These are phyloP conservation scores for Ogataea philodendri DNA, from an alignment of 805 yeast species.

Conservation along the genomic window DNA sequence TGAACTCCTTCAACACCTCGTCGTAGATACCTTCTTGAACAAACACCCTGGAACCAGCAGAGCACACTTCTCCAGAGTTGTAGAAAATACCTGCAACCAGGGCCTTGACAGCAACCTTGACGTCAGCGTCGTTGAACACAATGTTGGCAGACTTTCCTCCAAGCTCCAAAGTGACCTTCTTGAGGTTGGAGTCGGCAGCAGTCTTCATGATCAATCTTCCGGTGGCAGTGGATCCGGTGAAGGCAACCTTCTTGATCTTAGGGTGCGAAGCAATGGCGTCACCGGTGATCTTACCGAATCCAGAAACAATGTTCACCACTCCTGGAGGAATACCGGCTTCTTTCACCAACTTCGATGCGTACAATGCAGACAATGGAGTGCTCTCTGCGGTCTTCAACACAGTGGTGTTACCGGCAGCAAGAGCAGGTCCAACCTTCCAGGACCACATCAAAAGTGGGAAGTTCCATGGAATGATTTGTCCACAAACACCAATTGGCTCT, in stretches of 20 bases:
- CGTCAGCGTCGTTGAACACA: conserved; percentile 66
- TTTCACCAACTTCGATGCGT: conserved; percentile 56
- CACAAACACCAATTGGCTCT: conserved; percentile 81
- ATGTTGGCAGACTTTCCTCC: conserved; percentile 85
- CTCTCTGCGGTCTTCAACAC: conserved; percentile 75
- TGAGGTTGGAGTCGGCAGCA: conserved; percentile 69
- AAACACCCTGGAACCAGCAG: conserved; percentile 78
- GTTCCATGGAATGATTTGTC: conserved; percentile 84
- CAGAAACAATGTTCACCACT: conserved; percentile 71
- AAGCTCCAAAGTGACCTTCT: conserved; percentile 76
- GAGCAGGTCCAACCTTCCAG: conserved; percentile 79
- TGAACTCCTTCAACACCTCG: conserved; percentile 55
- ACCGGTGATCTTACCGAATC: conserved; percentile 74
- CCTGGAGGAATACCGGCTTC: conserved; percentile 76
- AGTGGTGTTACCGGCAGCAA: conserved; percentile 73
- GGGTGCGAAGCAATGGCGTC: conserved; percentile 67
- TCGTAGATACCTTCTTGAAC: conserved; percentile 73
- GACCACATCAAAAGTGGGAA: conserved; percentile 78
- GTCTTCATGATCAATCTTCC: conserved; percentile 70
- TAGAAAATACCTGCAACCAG: conserved; percentile 68
- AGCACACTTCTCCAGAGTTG: conserved; percentile 82
- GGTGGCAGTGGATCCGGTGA: conserved; percentile 77
- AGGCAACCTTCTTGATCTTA: conserved; percentile 69
- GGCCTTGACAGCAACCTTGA: conserved; percentile 47
- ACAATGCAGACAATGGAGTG: conserved; percentile 72